These are phyloP conservation scores for Clathrus columnatus DNA, from an alignment of 768 basidiomycete species.

Conservation along the genomic window DNA sequence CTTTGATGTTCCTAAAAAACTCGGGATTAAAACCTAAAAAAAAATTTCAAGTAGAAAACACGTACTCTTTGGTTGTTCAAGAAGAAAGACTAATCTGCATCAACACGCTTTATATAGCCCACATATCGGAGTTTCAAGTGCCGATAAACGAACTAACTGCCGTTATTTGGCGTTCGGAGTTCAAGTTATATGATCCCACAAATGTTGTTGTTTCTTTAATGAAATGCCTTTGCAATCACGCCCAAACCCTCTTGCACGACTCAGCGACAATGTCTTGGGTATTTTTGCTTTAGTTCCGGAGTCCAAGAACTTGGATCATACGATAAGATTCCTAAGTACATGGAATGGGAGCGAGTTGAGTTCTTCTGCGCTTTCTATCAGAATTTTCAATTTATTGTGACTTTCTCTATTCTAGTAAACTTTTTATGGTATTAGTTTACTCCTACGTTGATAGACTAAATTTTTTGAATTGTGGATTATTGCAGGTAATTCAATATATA, in stretches of 20 bases:
- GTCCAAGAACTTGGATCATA: constrained; percentile 60
- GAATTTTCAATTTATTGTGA: constrained; percentile 3
- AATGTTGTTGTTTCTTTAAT: not conserved
- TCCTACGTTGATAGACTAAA: not conserved
- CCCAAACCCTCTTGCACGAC: constrained; percentile 35
- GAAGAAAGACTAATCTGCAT: constrained; percentile 15
- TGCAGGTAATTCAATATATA: constrained; percentile 63
- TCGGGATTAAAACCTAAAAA: not conserved
- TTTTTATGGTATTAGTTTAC: constrained; percentile 51
- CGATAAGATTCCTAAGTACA: constrained; percentile 67
- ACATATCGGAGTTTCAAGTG: constrained; percentile 4
- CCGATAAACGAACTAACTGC: not conserved
- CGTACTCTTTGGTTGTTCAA: constrained; percentile 47
- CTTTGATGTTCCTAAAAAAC: constrained; percentile 74
- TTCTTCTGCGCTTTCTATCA: constrained; percentile 18
- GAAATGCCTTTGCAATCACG: constrained; percentile 46
- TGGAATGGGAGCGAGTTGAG: constrained; percentile 84
- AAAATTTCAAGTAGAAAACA: not conserved
- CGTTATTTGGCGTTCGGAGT: too few species aligned
- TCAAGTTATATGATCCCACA: too few species aligned
- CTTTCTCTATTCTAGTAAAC: constrained; percentile 42
- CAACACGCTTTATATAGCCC: constrained; percentile 14
- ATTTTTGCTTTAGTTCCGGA: constrained; percentile 49
- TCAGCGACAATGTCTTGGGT: constrained; percentile 61
- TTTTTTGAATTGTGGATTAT: not conserved